Base-by-base conservation (phyloP, 2,329 filamentous ascomycete species). In the Trichoderma gracile region DNA sequence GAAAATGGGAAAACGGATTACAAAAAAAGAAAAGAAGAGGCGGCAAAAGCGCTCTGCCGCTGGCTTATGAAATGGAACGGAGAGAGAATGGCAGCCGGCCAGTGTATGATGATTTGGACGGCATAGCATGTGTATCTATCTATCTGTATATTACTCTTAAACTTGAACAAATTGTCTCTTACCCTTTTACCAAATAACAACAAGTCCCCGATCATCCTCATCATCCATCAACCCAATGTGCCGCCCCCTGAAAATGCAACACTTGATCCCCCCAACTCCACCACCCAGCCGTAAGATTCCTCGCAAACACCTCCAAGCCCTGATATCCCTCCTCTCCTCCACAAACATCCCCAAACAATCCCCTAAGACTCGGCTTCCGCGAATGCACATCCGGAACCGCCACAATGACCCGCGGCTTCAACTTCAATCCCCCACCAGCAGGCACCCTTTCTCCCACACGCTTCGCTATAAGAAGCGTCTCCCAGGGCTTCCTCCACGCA, bases 241-340 rank as follows among this genome's bases (percentile, higher is more conserved):
- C 77, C 7, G 80, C 74, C 65, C 82, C 80, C 71, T 93, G 91
- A 70, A 90, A 93, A 66, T 84, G 85, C 64, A 92, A 74, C 9
- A 85, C 88, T 70, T 94, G 87, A 69, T 93, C 83, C 3, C 91
- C 91, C 90, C 89, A 93, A 30, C 84, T 84, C 83, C 87, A 90
- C 91, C 91, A 94, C 0, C 89, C 89, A 8, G 86, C 82, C 1
- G 90, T 91, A 50, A 92, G 76, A 72, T 89, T 86, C 63, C 91
- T 82, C 1, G 90, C 89, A 77, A 94, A 95, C 2, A 93, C 80
- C 75, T 95, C 91, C n/a, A 93, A 78, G 2, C 84, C 89, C 17
- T 73, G 71, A 69, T 86, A 88, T 2, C 52, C 60, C 3, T 30
- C 80, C 75, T 95, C 60, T 2, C 71, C 68, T 0, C 79, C 78